Evolutionary conservation across 176 grass and related monocot genomes (phyloP), one percentile per base, ranked within the genome.

Genomic region (Juncus inflexus): DNA sequence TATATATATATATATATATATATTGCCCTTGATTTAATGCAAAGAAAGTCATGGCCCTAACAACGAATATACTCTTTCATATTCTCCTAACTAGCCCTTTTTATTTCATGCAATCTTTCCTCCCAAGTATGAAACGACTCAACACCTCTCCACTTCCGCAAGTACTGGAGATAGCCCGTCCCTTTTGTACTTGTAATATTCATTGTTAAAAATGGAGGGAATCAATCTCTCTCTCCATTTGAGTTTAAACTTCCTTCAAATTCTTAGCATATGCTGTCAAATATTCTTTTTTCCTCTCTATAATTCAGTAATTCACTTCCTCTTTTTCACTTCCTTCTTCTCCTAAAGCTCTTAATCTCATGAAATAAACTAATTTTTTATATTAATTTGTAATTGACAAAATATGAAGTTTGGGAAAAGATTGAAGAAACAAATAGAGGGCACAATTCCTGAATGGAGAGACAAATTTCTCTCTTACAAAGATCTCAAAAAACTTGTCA

Each of bases 361-460:
- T 55, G 52, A 15, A 6, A 36, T 70, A 49, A 12, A 4, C 36
- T 50, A 28, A 28, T 19, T 15, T 7, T 59, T 49, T 50, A 75
- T 62, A 41, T 40, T 11, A 43, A 0, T 0, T 13, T 37, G 9
- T 51, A 54, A 54, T 37, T 35, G 45, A 58, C 43, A 47, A 11
- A 61, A 52, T 68, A 87, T 95, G 90, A 95, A 90, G 67, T 90
- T 90, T 37, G 83, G 90, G 62, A 95, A 90, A 86, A 84, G 86
- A 50, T 76, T 95, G 4, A 82, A 80, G 69, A 77, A 75, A 56
- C 90, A 90, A 74, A 80, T 95, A 42, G 72, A 90, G 63, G 78
- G 84, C 75, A 95, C 86, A 55, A 81, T 95, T 39, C 86, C 83
- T 19, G 90, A 90, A 63, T 95, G 90, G 83, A 84, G 78, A 63